Base-by-base conservation (phyloP, 495 filamentous ascomycete species). In the Neurospora sp. region DNA sequence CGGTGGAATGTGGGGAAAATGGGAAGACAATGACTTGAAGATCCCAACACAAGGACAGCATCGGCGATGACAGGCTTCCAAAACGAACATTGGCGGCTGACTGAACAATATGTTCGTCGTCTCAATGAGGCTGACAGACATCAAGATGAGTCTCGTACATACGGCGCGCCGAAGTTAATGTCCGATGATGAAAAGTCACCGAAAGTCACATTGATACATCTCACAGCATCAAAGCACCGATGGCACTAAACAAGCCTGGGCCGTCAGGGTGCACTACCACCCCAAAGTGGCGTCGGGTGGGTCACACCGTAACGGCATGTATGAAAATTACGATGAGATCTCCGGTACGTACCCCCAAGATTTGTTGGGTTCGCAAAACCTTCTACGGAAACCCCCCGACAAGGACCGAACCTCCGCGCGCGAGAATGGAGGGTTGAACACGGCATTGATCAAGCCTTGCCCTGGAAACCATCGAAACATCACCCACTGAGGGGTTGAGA, bases 401-500 rank as follows among this genome's bases (percentile, higher is more conserved):
- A 66, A 35, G 54, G 54, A 4, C 54, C 27, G 54, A 66, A 66
- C 27, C 54, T 35, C 54, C 54, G 69, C 70, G n/a, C 42, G 11
- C 27, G 69, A 42, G 35, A 54, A 38, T 38, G 39, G 71, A 71
- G 71, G 70, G 38, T 62, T 16, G 41, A 72, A 44, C 54, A 69
- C 42, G 54, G 71, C 14, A 72, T 66, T 72, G 42, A 20, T 27
- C 7, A 40, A 62, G 39, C 38, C 16, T 14, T 38, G 71, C 44
- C n/a, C 18, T 37, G 40, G 31, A 46, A 54, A 71, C 40, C 70
- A 37, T 4, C 46, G 5, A 71, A 44, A 31, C 48, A 18, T 37
- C 48, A 42, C 5, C 27, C 20, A 39, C 72, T 70, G 70, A 44
- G 23, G 66, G 72, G 70, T 75, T 72, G 73, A 74, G 44, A 27